Evolutionary conservation across 2,329 filamentous ascomycete species (phyloP), one percentile per base, ranked within the genome.

Genomic region (Colletotrichum sp.): DNA sequence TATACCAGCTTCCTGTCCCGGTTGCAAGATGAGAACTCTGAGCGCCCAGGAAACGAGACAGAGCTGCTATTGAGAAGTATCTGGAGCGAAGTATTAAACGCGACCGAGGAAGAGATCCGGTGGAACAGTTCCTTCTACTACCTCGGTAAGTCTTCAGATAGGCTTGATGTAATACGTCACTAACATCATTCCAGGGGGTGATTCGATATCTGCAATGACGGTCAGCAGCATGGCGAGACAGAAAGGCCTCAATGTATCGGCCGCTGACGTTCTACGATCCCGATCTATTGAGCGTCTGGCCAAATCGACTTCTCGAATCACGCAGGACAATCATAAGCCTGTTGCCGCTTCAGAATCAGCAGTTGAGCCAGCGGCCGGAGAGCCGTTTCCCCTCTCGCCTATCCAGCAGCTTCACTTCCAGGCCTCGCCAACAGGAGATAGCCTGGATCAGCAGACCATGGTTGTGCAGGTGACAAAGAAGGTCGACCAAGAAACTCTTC

Each of bases 331-430:
- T 13, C n/a, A 32, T 5, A 64, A 13, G 15, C 13, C 21, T 6
- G 8, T 13, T 18, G 7, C 61, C 32, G 5, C 8, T 16, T 16
- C 18, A 16, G 21, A 55, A n/a, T 8, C 13, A 10, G 21, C 26
- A 12, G 4, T 18, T 9, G 58, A 62, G 10, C 18, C 26, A 4
- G 28, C 48, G 1, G n/a, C 30, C 9, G 32, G 21, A 15, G 58
- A 70, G 4, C 16, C 58, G 4, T 74, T 74, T 6, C 5, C 30
- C 2, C 38, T 75, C 1, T 72, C 73, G 1, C 73, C 73, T 1
- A 75, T 75, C 9, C 73, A 75, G 30, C 69, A 56, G 43, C 32
- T 75, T 7, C 62, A 72, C 24, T 75, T 75, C n/a, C 62, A 72
- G 26, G 32, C 62, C 10, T 67, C 73, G 6, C 69, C 69, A 0